phyloP scores from a whole-genome alignment of 2,329 filamentous ascomycete species.

The Paraconiothyrium sp. region DNA sequence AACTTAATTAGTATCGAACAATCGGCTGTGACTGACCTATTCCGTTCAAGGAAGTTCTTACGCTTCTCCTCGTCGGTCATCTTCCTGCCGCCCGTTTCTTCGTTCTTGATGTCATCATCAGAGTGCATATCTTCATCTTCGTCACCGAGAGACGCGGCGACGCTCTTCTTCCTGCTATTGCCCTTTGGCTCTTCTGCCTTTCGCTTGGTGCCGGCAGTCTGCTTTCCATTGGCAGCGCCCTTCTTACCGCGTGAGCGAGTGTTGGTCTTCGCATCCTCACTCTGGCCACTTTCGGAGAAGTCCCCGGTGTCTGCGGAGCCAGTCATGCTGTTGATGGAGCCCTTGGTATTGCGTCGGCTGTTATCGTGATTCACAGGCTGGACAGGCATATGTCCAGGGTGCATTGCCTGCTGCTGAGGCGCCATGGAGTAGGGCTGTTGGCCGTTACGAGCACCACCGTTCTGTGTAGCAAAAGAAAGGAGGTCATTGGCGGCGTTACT shows the following conservation, averaged over 20 bases:
- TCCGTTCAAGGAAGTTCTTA: slow-evolving; percentile 96
- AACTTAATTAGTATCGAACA: too few species aligned
- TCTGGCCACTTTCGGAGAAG: slow-evolving; percentile 76
- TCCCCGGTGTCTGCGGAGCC: slow-evolving; percentile 66
- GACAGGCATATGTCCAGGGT: slow-evolving; percentile 57
- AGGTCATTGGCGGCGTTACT: slow-evolving; percentile 96
- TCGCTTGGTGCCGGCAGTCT: slow-evolving; percentile 62
- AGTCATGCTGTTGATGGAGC: slow-evolving; percentile 67
- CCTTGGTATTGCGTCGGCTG: slow-evolving; percentile 59
- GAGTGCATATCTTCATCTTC: slow-evolving; percentile 64
- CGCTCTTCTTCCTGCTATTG: slow-evolving; percentile 73
- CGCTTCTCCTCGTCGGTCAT: slow-evolving; percentile 99
- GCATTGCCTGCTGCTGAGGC: slow-evolving; percentile 49
- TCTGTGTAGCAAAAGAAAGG: slow-evolving; percentile 82
- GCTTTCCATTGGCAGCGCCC: slow-evolving; percentile 47
- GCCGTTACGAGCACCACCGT: slow-evolving; percentile 65
- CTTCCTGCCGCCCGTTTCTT: slow-evolving; percentile 70
- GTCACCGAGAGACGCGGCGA: slow-evolving; percentile 58
- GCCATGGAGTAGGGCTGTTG: slow-evolving; percentile 60
- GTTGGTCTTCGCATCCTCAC: slow-evolving; percentile 69
- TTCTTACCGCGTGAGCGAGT: slow-evolving; percentile 49
- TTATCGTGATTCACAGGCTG: slow-evolving; percentile 61
- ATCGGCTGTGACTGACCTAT: slow-evolving; percentile 71
- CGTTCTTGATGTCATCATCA: slow-evolving; percentile 47
- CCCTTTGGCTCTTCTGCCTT: slow-evolving; percentile 82